Evolutionary conservation across 345 rosid genomes (phyloP).

Genomic region (Excoecaria agallocha): DNA sequence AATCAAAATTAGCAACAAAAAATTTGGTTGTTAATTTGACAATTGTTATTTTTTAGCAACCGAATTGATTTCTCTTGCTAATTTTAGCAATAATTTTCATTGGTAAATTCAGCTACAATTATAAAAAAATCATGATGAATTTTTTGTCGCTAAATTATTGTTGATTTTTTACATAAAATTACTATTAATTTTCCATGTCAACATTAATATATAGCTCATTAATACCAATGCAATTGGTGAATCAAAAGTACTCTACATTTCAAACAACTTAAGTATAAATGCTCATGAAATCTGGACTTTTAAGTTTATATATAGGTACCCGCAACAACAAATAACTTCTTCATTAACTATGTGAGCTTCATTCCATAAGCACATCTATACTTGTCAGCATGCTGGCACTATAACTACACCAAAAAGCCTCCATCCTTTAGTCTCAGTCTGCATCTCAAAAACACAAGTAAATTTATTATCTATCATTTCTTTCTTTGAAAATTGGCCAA

Average conservation of each 20-base stretch:
- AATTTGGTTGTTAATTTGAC: too few species aligned
- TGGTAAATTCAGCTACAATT: too few species aligned
- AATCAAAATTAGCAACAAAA: too few species aligned
- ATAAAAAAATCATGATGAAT: too few species aligned
- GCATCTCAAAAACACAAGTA: neutral
- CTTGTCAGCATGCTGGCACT: neutral
- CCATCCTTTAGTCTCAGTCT: neutral
- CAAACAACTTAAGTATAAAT: conserved; percentile 6
- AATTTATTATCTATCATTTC: too few species aligned
- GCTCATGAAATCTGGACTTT: neutral
- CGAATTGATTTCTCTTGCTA: too few species aligned
- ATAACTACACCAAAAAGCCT: neutral
- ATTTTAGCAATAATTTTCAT: too few species aligned
- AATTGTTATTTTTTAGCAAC: too few species aligned
- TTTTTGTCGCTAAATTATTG: too few species aligned
- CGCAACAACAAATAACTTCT: neutral
- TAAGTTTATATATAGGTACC: neutral
- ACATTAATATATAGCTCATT: neutral
- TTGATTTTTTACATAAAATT: too few species aligned
- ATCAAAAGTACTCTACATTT: conserved; percentile 2
- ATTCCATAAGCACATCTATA: neutral
- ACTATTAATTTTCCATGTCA: too few species aligned
- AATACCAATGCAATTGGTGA: neutral
- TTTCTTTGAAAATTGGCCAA: too few species aligned
- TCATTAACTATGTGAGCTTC: neutral